These are phyloP conservation scores for Jatropha podagrica DNA, from an alignment of 441 rosid genomes.

Conservation along the genomic window DNA sequence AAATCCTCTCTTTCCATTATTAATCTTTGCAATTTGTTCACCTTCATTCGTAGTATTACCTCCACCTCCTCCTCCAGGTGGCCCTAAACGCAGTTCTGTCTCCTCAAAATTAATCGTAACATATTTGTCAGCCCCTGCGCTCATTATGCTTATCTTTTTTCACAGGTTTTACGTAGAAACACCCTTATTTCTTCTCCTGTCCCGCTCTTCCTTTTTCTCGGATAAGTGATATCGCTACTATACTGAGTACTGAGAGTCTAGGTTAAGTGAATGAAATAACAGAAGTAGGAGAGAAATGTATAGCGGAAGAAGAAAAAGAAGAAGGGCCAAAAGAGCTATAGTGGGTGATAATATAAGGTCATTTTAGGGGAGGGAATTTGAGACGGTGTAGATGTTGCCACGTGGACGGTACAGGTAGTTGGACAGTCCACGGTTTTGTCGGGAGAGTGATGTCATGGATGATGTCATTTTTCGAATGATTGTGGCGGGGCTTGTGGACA, in stretches of 20 bases:
- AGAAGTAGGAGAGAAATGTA: neutral
- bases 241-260: no score
- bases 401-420: constrained; percentile 34
- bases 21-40: constrained; percentile 35
- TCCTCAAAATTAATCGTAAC: constrained; percentile 71
- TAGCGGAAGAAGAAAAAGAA: neutral
- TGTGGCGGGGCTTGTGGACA: constrained; percentile 38
- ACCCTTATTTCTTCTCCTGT: neutral
- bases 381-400: constrained; percentile 51
- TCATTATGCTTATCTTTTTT: constrained; percentile 23
- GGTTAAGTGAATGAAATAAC: no score
- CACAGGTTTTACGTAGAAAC: neutral
- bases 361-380: constrained; percentile 3
- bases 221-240: no score
- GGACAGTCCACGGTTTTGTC: constrained; percentile 44
- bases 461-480: constrained; percentile 40
- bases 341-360: constrained; percentile 30
- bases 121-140: constrained; percentile 24
- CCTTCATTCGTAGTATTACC: constrained; percentile 31
- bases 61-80: constrained; percentile 37
- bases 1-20: constrained; percentile 78
- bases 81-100: constrained; percentile 78
- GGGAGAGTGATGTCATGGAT: constrained; percentile 57
- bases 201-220: no score
- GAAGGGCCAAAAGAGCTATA: constrained; percentile 28